Conservation (phyloP, 495 filamentous ascomycete species). For the Penicillium fimorum region DNA sequence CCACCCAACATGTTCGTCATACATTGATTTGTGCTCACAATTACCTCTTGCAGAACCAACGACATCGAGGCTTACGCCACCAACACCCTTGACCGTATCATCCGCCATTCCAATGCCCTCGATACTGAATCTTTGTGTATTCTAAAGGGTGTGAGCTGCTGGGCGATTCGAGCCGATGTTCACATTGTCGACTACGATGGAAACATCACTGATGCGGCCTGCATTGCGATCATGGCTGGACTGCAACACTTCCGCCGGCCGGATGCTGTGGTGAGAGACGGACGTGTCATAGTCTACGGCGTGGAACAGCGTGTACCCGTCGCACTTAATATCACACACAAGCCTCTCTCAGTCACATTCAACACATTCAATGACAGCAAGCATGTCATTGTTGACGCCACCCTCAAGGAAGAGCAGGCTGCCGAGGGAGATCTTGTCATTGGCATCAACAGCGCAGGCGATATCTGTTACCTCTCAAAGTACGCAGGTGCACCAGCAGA, state of each 20-base stretch:
- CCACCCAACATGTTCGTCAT: neutral
- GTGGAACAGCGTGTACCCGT: constrained; percentile 86
- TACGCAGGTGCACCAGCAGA: constrained; percentile 77
- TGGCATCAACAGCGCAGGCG: constrained; percentile 82
- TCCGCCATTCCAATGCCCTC: constrained; percentile 86
- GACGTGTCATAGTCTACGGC: constrained; percentile 75
- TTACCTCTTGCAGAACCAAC: constrained; percentile 51
- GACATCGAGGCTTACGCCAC: constrained; percentile 81
- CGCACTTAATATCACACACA: constrained; percentile 82
- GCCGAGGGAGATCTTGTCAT: constrained; percentile 81
- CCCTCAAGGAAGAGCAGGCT: constrained; percentile 78
- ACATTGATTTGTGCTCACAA: constrained; percentile 8
- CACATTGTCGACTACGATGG: constrained; percentile 90
- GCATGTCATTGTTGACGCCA: constrained; percentile 72
- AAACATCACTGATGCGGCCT: constrained; percentile 78
- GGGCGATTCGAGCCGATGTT: constrained; percentile 83
- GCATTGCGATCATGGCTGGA: constrained; percentile 81
- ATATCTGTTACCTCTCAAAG: constrained; percentile 90
- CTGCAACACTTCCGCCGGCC: constrained; percentile 87
- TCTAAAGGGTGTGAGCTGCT: constrained; percentile 83
- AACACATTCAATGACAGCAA: constrained; percentile 71
- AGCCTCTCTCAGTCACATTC: constrained; percentile 84
- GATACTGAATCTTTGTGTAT: constrained; percentile 96
- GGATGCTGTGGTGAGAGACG: constrained; percentile 80
- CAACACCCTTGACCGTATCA: constrained; percentile 84